A percentile compares a stretch with the other conserved stretches of the same genome.
phyloP scores from a whole-genome alignment of 148 eudicot genomes.

The Pouteria glomerata region DNA sequence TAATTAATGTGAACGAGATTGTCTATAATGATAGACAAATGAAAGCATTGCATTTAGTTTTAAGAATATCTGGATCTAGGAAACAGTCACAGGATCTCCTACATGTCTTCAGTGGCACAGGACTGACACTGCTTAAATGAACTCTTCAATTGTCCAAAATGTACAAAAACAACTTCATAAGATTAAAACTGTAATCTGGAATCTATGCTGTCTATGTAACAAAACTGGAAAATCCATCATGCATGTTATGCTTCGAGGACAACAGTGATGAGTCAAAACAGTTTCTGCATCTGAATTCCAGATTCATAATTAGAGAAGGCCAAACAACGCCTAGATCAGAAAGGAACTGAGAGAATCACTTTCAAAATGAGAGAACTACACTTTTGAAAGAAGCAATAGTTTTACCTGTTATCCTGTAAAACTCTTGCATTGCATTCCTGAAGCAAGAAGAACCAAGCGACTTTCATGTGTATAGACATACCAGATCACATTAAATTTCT shows the following conservation, averaged over 20 bases:
- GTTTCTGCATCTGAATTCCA: background rate
- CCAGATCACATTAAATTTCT: conserved; percentile 82
- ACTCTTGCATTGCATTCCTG: conserved; percentile 95
- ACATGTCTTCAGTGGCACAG: background rate
- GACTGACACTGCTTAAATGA: background rate
- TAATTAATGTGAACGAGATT: no score
- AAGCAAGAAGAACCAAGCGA: conserved; percentile 93
- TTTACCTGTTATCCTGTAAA: conserved; percentile 89
- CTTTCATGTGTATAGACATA: conserved; percentile 95
- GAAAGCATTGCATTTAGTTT: background rate
- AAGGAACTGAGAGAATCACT: background rate
- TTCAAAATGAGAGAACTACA: no score
- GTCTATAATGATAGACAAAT: no score
- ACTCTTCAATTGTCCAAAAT: background rate
- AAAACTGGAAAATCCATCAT: background rate
- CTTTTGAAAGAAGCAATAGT: conserved; percentile 8
- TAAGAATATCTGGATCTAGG: background rate
- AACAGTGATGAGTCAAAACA: background rate
- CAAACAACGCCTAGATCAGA: conserved; percentile 9
- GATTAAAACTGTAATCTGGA: background rate
- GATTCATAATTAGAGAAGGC: background rate
- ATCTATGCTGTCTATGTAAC: background rate
- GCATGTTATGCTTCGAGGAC: background rate
- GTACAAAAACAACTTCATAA: background rate
- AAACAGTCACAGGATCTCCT: background rate